A percentile compares a stretch with the other conserved stretches of the same genome.
phyloP scores from a whole-genome alignment of 1,284 basidiomycete species.

The Pseudozyma sp. region DNA sequence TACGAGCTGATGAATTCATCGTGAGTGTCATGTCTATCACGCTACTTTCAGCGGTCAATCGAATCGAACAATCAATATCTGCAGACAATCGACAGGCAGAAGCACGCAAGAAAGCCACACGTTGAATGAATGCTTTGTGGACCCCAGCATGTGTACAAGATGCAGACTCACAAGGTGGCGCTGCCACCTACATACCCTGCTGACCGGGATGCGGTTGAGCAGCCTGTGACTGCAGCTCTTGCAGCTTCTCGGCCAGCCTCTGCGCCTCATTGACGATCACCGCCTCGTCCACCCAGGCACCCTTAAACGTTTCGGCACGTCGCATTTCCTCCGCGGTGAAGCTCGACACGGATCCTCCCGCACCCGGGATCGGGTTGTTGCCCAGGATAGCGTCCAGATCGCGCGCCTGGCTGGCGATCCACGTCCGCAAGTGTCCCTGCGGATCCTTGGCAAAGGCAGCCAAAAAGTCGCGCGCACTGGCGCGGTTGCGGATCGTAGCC shows the following conservation, averaged over 20 bases:
- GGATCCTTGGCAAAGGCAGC: slow-evolving; percentile 84
- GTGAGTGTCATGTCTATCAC: too few relatives aligned
- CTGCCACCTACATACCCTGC: slow-evolving; percentile 9
- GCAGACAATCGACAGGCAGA: too few relatives aligned
- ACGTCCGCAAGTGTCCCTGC: slow-evolving; percentile 84
- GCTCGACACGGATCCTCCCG: slow-evolving; percentile 73
- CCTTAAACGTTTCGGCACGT: slow-evolving; percentile 85
- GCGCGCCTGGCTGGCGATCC: slow-evolving; percentile 88
- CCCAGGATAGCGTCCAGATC: slow-evolving; percentile 85
- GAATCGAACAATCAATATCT: too few relatives aligned
- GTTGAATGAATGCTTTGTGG: too few relatives aligned
- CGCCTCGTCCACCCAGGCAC: slow-evolving; percentile 79
- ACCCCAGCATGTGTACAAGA: too few relatives aligned
- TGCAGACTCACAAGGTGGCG: too few relatives aligned
- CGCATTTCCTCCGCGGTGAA: slow-evolving; percentile 84
- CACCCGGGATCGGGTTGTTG: slow-evolving; percentile 74
- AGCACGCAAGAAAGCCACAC: too few relatives aligned
- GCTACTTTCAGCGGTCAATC: too few relatives aligned
- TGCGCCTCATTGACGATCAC: slow-evolving; percentile 65
- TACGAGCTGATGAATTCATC: too few relatives aligned
- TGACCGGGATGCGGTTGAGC: slow-evolving; percentile 18
- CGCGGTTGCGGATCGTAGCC: slow-evolving; percentile 80
- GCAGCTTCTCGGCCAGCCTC: slow-evolving; percentile 60
- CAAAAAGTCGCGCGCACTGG: slow-evolving; percentile 87
- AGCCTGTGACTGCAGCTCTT: slow-evolving; percentile 50